phyloP scores from a whole-genome alignment of 371 early-diverging fungal species.

The Homolaphlyctis polyrhiza region DNA sequence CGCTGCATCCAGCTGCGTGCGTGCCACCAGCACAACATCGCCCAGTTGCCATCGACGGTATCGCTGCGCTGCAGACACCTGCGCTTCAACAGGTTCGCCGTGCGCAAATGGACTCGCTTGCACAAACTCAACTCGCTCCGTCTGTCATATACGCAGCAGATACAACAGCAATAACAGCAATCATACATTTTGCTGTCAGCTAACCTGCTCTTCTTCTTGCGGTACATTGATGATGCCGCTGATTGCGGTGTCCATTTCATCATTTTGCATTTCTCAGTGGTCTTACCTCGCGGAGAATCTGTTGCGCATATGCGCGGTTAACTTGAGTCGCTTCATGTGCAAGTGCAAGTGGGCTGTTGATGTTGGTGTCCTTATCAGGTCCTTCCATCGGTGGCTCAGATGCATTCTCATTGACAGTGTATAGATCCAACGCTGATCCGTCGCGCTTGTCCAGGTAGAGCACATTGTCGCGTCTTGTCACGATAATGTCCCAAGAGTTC shows the following conservation, averaged over 20 bases:
- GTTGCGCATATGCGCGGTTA: slow-evolving; percentile 80
- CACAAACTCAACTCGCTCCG: neutral
- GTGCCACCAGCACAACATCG: slow-evolving; percentile 66
- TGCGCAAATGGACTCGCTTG: slow-evolving; percentile 70
- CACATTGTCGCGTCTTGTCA: slow-evolving; percentile 79
- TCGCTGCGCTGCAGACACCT: slow-evolving; percentile 78
- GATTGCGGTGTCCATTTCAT: neutral
- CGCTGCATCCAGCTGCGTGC: slow-evolving; percentile 87
- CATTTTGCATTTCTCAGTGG: neutral
- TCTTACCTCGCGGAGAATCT: slow-evolving; percentile 59
- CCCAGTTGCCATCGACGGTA: slow-evolving; percentile 67
- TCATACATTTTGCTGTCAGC: no score
- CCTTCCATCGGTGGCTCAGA: slow-evolving; percentile 82
- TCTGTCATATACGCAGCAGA: neutral
- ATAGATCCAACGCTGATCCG: slow-evolving; percentile 57
- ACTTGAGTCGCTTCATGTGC: slow-evolving; percentile 82
- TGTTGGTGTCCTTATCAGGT: slow-evolving; percentile 72
- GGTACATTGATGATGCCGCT: no score
- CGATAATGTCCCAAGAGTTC: slow-evolving; percentile 94
- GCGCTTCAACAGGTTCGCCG: slow-evolving; percentile 30
- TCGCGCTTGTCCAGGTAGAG: slow-evolving; percentile 90
- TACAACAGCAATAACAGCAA: no score
- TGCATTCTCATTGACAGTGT: slow-evolving; percentile 94
- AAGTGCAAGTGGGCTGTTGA: slow-evolving; percentile 83
- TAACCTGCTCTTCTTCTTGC: no score